Evolutionary conservation across 257 asterid species (phyloP).

Genomic region (Solanum bukasovii): DNA sequence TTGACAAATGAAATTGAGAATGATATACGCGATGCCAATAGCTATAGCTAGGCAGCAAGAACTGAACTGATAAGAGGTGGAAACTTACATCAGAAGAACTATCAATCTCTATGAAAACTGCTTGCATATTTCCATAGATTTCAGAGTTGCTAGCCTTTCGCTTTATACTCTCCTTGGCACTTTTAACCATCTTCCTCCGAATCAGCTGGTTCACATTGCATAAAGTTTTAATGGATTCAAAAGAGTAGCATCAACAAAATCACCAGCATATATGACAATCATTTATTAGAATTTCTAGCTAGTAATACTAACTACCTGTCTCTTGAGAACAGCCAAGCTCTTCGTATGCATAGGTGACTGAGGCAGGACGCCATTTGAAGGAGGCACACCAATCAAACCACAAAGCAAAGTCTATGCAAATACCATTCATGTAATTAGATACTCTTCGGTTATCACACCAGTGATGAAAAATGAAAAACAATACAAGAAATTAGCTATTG

Average conservation of each 20-base stretch:
- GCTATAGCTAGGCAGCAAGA: neutral
- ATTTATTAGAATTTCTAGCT: neutral
- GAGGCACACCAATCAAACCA: neutral
- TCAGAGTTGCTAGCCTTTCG: conserved; percentile 31
- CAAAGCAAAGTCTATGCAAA: neutral
- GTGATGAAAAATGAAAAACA: neutral
- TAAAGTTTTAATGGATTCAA: neutral
- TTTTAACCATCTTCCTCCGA: conserved; percentile 37
- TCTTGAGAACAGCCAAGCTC: conserved; percentile 38
- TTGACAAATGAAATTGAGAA: neutral
- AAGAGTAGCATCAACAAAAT: neutral
- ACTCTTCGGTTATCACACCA: neutral
- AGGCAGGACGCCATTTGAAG: neutral
- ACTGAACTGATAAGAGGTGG: neutral
- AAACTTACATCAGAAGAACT: conserved; percentile 26
- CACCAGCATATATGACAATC: neutral
- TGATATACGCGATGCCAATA: neutral
- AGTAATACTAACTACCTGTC: conserved; percentile 13
- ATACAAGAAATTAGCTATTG: neutral
- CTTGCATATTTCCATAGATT: conserved; percentile 52
- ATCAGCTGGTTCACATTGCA: conserved; percentile 19
- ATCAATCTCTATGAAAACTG: conserved; percentile 40
- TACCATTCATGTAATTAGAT: neutral
- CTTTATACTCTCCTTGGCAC: conserved; percentile 39
- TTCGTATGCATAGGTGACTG: conserved; percentile 2